Evolutionary conservation across 352 stramenopile species (phyloP).

Genomic region (Phytopythium delawarense): DNA sequence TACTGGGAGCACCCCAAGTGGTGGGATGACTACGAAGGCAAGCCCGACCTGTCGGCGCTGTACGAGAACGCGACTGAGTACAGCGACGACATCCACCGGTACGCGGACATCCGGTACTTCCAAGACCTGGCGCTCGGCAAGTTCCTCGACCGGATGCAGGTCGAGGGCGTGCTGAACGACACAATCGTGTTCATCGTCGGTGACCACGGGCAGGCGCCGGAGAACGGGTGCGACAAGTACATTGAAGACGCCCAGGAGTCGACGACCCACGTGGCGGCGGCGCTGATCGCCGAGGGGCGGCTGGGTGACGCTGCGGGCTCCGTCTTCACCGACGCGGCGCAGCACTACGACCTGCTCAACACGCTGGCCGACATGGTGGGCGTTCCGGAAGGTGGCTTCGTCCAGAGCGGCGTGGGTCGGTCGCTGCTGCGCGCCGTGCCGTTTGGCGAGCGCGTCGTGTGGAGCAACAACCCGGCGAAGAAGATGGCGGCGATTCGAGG

Average conservation of each 20-base stretch:
- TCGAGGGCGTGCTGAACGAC: constrained; percentile 37
- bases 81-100: constrained; percentile 21
- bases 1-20: constrained; percentile 34
- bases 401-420: constrained; percentile 30
- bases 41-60: constrained; percentile 35
- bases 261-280: constrained; percentile 21
- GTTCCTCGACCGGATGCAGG: constrained; percentile 47
- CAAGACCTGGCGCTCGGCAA: constrained; percentile 37
- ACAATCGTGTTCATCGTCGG: constrained; percentile 54
- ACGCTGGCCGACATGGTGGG: constrained; percentile 37
- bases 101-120: constrained; percentile 52
- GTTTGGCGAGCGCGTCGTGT: constrained; percentile 34
- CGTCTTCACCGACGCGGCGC: constrained; percentile 22
- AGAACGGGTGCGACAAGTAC: constrained; percentile 20
- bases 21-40: constrained; percentile 18
- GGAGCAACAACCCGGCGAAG: constrained; percentile 49
- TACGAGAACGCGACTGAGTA: constrained; percentile 21
- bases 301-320: constrained; percentile 20
- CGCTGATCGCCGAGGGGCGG: constrained; percentile 30
- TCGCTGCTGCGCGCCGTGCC: constrained; percentile 35
- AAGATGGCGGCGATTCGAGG: constrained; percentile 37
- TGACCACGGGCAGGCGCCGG: constrained; percentile 41
- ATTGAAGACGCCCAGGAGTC: constrained; percentile 30
- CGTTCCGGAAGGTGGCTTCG: constrained; percentile 24
- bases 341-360: constrained; percentile 41